These are phyloP conservation scores for Monosporascus sp. DNA, from an alignment of 2,329 filamentous ascomycete species.

Conservation along the genomic window DNA sequence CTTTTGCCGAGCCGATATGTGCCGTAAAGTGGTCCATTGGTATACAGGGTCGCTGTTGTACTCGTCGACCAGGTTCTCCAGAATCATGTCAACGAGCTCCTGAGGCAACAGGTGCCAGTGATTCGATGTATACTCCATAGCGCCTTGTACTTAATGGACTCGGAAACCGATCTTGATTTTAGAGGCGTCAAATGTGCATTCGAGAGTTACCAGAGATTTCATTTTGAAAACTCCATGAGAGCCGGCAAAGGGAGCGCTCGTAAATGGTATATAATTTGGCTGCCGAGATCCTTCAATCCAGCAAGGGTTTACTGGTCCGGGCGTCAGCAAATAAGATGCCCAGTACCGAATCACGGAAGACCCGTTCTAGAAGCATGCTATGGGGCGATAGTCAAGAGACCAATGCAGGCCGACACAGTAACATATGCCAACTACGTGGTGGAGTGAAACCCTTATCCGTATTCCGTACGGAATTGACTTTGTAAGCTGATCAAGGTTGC, in stretches of 20 bases:
- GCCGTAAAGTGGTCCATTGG: constrained; percentile 14
- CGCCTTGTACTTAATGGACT: background rate
- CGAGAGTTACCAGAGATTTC: no score
- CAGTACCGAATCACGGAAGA: background rate
- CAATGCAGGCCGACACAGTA: background rate
- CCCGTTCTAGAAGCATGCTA: background rate
- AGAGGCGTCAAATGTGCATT: no score
- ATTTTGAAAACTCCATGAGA: no score
- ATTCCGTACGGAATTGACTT: background rate
- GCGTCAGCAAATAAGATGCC: background rate
- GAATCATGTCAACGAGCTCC: constrained; percentile 13
- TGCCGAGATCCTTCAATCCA: background rate
- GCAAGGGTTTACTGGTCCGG: background rate
- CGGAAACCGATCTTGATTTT: no score
- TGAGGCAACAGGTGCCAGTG: constrained; percentile 2
- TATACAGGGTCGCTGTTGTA: constrained; percentile 12
- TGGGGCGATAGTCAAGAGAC: background rate
- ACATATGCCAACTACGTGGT: background rate
- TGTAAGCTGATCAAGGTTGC: background rate
- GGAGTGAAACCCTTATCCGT: background rate
- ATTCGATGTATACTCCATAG: background rate
- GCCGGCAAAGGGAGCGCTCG: background rate
- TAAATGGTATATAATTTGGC: background rate
- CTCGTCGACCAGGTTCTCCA: constrained; percentile 10
- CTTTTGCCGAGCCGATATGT: constrained; percentile 9